These are phyloP conservation scores for Lathyrus tuberosus DNA, from an alignment of 306 rosid genomes.

Conservation along the genomic window DNA sequence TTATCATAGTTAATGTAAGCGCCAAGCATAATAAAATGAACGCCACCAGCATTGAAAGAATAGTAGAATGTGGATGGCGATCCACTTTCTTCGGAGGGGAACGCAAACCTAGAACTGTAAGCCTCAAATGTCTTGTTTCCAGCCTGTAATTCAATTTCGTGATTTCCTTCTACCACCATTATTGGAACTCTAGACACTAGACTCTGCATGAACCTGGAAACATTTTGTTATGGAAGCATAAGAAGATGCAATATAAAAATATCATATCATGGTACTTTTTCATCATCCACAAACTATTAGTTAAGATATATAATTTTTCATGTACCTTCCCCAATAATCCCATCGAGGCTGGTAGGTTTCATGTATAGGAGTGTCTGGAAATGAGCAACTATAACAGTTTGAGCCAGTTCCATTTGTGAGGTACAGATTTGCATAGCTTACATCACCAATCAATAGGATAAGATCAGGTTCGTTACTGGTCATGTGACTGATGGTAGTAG, in stretches of 20 bases:
- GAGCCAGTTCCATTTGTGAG: constrained; percentile 88
- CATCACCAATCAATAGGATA: constrained; percentile 74
- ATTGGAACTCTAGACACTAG: constrained; percentile 75
- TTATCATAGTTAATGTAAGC: constrained; percentile 62
- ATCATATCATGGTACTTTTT: constrained; percentile 8
- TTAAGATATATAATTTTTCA: constrained; percentile 12
- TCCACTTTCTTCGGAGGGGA: constrained; percentile 85
- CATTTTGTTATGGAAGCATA: constrained; percentile 28
- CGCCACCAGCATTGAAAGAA: constrained; percentile 85
- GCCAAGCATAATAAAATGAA: constrained; percentile 91
- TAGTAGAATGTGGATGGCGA: constrained; percentile 77
- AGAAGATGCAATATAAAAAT: constrained; percentile 11
- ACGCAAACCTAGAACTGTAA: constrained; percentile 88
- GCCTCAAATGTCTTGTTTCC: constrained; percentile 59
- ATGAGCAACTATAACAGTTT: constrained; percentile 78
- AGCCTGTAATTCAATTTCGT: constrained; percentile 75
- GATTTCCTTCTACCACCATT: constrained; percentile 92
- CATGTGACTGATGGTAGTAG: constrained; percentile 75
- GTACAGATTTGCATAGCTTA: constrained; percentile 75
- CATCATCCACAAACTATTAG: constrained; percentile 9
- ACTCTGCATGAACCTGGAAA: constrained; percentile 79
- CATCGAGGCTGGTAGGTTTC: constrained; percentile 92
- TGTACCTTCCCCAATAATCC: constrained; percentile 95
- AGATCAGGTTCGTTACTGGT: constrained; percentile 69
- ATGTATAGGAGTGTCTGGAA: constrained; percentile 71